These are phyloP conservation scores for Lentinus brumalis DNA, from an alignment of 768 basidiomycete species.

Conservation along the genomic window DNA sequence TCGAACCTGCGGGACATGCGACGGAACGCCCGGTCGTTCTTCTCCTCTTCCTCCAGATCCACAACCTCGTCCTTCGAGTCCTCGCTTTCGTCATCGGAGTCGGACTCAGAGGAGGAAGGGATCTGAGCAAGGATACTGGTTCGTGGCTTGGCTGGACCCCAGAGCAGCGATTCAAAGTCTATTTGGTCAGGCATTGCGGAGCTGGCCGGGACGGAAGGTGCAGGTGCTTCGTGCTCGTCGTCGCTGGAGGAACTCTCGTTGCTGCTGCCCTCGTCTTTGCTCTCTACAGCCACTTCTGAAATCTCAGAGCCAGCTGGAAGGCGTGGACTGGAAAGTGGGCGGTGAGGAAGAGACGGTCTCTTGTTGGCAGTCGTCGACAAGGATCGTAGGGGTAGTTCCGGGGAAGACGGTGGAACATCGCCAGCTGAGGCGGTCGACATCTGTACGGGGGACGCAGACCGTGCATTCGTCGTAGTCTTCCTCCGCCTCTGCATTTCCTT, in stretches of 20 bases:
- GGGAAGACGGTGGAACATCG: not conserved
- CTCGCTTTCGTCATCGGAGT: conserved; percentile 31
- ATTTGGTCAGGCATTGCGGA: conserved; percentile 5
- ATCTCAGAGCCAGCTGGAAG: conserved; percentile 36
- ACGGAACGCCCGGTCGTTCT: conserved; percentile 33
- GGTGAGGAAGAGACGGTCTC: not conserved
- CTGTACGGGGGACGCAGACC: conserved; percentile 5
- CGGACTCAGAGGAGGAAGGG: conserved; percentile 30
- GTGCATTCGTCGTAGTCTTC: conserved; percentile 11
- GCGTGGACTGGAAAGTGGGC: conserved; percentile 19
- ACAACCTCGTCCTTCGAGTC: conserved; percentile 40
- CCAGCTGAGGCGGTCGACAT: not conserved
- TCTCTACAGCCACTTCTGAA: conserved; percentile 40
- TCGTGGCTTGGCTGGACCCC: conserved; percentile 36
- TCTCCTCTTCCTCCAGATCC: conserved; percentile 41
- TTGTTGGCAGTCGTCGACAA: not conserved
- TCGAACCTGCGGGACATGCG: conserved; percentile 36
- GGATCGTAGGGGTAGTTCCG: not conserved
- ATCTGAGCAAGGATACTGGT: conserved; percentile 33
- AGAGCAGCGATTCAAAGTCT: conserved; percentile 45
- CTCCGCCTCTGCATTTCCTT: conserved; percentile 32
- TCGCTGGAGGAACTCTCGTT: conserved; percentile 36
- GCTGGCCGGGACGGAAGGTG: not conserved
- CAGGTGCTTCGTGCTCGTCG: conserved; percentile 18
- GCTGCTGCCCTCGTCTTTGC: conserved; percentile 42